Base-by-base conservation (phyloP, 176 grass and related monocot genomes). In the Carex littledalei region DNA sequence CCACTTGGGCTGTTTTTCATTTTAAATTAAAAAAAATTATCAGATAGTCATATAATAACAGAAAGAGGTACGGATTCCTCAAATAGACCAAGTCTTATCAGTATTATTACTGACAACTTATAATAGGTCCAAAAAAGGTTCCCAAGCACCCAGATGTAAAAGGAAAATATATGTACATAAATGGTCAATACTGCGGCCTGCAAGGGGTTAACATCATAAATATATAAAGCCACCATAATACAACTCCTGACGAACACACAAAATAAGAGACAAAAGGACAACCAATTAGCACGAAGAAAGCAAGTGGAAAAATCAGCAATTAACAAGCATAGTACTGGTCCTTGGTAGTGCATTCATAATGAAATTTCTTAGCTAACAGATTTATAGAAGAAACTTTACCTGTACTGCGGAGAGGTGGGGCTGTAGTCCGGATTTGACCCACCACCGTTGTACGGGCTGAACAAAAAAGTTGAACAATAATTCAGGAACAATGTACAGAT, bases 401-500 rank as follows among this genome's bases (percentile, higher is more conserved):
- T 98, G 90, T 92, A 98, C 64, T 95, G 89, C 39, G 95, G 93
- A 53, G 95, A 98, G 15, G 89, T 98, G 74, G 95, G 95, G 65
- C 91, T 98, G 75, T 98, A 98, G 69, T 95, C 93, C 69, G 84
- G 95, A 63, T 90, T 91, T 17, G 88, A 86, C 22, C 93, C 89
- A 32, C 86, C 90, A 59, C 90, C 90, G 12, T 89, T 88, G 85
- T 90, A 90, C 8, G 89, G 93, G 84, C 95, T 98, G 71, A 65
- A 92, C 37, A 77, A 35, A 31, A 31, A 12, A 15, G 57, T 56
- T 3, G 1, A 81, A 88, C 50, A 81, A 22, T n/a, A 12, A 77
- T 37, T 63, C 10, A 53, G 63, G 18, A 41, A n/a, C 13, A 16
- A 84, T 15, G 8, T 24, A 78, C 14, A 39, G 50, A 20, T 13